These are phyloP conservation scores for Eutrema heterophyllum DNA, from an alignment of 345 rosid species.

Conservation along the genomic window DNA sequence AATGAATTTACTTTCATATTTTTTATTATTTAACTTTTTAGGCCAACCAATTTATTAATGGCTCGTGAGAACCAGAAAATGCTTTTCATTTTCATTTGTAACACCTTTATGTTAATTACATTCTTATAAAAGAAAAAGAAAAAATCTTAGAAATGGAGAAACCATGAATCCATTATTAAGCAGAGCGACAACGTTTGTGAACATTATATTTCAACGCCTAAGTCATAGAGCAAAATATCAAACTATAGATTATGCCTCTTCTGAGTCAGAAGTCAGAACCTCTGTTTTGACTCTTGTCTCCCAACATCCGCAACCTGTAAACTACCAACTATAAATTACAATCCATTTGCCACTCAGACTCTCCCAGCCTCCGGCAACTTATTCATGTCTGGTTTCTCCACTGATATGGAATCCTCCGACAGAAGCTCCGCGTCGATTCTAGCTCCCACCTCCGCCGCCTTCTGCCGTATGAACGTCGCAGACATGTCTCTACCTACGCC, in stretches of 20 bases:
- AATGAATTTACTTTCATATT: no score
- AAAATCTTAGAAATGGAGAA: neutral
- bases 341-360: neutral
- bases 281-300: neutral
- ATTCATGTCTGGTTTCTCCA: neutral
- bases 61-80: no score
- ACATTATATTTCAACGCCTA: neutral
- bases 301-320: neutral
- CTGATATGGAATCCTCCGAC: neutral
- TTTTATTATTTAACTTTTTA: no score
- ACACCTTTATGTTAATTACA: no score
- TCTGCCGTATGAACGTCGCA: slow-evolving; percentile 8
- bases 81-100: no score
- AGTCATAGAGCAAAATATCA: neutral
- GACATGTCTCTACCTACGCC: neutral
- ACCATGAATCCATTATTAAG: neutral
- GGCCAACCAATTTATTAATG: no score
- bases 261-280: neutral
- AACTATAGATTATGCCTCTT: neutral
- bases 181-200: neutral
- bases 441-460: slow-evolving; percentile 14
- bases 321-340: slow-evolving; percentile 2
- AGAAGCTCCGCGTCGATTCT: slow-evolving; percentile 14
- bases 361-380: neutral
- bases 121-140: no score